These are phyloP conservation scores for Lizanozyma gosingica DNA, from an alignment of 1,139 yeast species.

Conservation along the genomic window DNA sequence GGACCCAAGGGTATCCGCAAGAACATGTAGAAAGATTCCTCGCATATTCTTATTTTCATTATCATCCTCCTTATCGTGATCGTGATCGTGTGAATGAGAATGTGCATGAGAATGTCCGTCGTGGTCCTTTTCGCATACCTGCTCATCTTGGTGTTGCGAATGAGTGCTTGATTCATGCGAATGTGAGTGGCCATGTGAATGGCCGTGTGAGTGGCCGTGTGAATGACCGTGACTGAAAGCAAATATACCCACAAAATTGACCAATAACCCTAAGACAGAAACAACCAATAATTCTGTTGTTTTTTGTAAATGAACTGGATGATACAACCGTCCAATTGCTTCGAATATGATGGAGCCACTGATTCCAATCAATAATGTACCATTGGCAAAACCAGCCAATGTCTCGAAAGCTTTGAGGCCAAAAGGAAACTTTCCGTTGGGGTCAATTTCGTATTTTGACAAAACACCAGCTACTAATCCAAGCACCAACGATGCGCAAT, in stretches of 20 bases:
- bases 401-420: constrained; percentile 83
- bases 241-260: constrained; percentile 84
- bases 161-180: constrained; percentile 18
- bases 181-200: constrained; percentile 20
- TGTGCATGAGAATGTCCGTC: constrained; percentile 22
- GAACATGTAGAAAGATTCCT: constrained; percentile 85
- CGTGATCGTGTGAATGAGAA: constrained; percentile 13
- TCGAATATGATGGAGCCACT: constrained; percentile 84
- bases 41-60: constrained; percentile 75
- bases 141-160: constrained; percentile 12
- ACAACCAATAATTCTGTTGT: constrained; percentile 85
- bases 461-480: constrained; percentile 80
- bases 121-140: constrained; percentile 13
- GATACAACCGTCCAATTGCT: constrained; percentile 69
- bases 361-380: constrained; percentile 77
- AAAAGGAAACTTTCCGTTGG: constrained; percentile 72
- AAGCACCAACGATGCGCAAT: constrained; percentile 80
- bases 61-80: constrained; percentile 9
- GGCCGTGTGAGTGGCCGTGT: constrained; percentile 30
- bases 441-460: constrained; percentile 35
- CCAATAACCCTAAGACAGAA: constrained; percentile 73
- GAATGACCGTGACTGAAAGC: constrained; percentile 82
- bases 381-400: constrained; percentile 91
- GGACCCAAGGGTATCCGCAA: constrained; percentile 95
- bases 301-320: constrained; percentile 69